Conservation (phyloP, 306 rosid species). For the Vigna nakashimae region DNA sequence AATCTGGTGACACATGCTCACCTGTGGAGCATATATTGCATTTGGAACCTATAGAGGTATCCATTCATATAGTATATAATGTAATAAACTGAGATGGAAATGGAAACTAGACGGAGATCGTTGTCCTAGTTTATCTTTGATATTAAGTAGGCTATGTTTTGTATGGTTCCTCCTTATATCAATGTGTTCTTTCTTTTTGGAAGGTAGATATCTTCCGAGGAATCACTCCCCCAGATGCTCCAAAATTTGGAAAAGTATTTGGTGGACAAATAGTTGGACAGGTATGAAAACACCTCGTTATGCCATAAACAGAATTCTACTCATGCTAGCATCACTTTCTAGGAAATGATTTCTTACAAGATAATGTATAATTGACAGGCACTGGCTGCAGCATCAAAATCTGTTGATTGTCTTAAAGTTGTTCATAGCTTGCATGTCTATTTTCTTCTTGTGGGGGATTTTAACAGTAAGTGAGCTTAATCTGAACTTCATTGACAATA, state of each 20-base stretch:
- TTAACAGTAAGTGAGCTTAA: conserved; percentile 69
- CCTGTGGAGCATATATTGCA: conserved; percentile 86
- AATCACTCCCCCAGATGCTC: conserved; percentile 83
- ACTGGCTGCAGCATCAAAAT: conserved; percentile 95
- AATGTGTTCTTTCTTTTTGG: conserved; percentile 37
- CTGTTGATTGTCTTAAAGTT: conserved; percentile 86
- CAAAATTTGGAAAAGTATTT: conserved; percentile 85
- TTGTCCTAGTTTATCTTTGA: conserved; percentile 38
- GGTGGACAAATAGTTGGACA: conserved; percentile 96
- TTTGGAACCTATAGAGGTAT: conserved; percentile 88
- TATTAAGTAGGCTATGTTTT: conserved; percentile 6
- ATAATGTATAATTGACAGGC: conserved; percentile 66
- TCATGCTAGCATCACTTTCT: conserved; percentile 35
- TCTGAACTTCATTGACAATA: conserved; percentile 35
- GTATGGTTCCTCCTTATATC: conserved; percentile 31
- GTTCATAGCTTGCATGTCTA: conserved; percentile 91
- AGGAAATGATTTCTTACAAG: conserved; percentile 36
- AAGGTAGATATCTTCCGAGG: conserved; percentile 88
- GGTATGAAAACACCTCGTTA: conserved; percentile 56
- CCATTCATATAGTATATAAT: conserved; percentile 25
- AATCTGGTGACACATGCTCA: conserved; percentile 70
- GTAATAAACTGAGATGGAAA: conserved; percentile 16
- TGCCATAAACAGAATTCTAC: conserved; percentile 1
- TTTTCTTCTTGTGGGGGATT: conserved; percentile 90
- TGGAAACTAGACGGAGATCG: conserved; percentile 8